Conservation (phyloP, 2,329 filamentous ascomycete species). For the Aspergillus pseudonomiae region DNA sequence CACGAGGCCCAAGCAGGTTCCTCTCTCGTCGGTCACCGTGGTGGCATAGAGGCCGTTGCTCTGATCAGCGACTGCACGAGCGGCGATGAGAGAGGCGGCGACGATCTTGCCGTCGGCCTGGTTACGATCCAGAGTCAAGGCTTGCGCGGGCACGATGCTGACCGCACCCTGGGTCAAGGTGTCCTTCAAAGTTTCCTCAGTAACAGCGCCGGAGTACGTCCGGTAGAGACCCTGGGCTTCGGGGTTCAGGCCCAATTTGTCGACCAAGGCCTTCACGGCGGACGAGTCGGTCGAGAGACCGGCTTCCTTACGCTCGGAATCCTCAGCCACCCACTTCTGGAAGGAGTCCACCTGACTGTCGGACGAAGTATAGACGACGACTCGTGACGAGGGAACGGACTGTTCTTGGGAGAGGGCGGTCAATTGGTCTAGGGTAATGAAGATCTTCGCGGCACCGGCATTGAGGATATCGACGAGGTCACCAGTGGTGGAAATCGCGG, state of each 20-base stretch:
- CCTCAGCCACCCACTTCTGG: conserved; percentile 43
- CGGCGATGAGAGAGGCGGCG: conserved; percentile 70
- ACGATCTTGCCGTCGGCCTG: conserved; percentile 63
- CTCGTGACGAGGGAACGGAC: conserved; percentile 56
- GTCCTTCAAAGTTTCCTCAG: conserved; percentile 53
- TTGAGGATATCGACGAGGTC: conserved; percentile 82
- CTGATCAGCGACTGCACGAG: conserved; percentile 78
- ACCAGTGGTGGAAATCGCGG: conserved; percentile 66
- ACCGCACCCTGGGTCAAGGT: conserved; percentile 58
- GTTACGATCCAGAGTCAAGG: conserved; percentile 69
- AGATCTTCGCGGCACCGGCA: conserved; percentile 80
- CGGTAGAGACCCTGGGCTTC: conserved; percentile 47
- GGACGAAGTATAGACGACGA: conserved; percentile 57
- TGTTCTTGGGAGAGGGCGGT: conserved; percentile 55
- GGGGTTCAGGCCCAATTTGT: conserved; percentile 40
- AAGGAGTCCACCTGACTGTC: conserved; percentile 42
- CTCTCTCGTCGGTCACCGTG: conserved; percentile 85
- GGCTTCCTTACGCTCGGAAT: conserved; percentile 39
- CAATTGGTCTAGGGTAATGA: conserved; percentile 74
- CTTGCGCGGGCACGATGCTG: conserved; percentile 72
- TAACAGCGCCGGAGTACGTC: conserved; percentile 42
- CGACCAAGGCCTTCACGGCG: conserved; percentile 43
- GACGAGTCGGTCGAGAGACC: conserved; percentile 38
- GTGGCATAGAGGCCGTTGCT: conserved; percentile 84
- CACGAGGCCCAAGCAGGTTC: conserved; percentile 81